Conservation (phyloP, 129 eudicot species). For the Lonicera japonica region DNA sequence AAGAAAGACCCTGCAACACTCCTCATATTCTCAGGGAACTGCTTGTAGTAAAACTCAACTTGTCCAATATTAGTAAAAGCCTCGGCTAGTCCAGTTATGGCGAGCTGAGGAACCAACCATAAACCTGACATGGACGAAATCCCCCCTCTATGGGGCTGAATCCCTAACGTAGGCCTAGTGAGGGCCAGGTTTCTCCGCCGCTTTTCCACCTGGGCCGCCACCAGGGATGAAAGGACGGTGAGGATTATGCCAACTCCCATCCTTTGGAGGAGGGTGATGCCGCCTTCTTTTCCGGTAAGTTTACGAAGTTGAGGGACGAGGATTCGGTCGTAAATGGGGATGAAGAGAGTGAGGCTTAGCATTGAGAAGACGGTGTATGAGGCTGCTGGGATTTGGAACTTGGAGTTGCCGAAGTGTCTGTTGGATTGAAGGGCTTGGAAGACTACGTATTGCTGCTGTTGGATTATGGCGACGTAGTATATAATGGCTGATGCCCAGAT, state of each 20-base stretch:
- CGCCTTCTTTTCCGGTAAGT: constrained; percentile 52
- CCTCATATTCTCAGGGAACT: constrained; percentile 87
- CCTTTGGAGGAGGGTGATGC: constrained; percentile 68
- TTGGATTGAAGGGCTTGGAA: constrained; percentile 83
- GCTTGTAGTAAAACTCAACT: constrained; percentile 72
- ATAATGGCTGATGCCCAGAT: constrained; percentile 58
- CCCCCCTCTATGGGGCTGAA: constrained; percentile 23
- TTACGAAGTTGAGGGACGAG: constrained; percentile 48
- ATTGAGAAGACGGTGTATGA: constrained; percentile 57
- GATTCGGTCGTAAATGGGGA: constrained; percentile 63
- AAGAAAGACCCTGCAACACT: constrained; percentile 65
- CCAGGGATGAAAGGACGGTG: constrained; percentile 30
- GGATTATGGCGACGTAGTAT: constrained; percentile 48
- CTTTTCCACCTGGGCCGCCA: constrained; percentile 46
- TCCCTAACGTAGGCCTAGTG: constrained; percentile 24
- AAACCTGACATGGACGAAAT: constrained; percentile 64
- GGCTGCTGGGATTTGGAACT: constrained; percentile 70
- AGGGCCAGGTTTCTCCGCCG: constrained; percentile 42
- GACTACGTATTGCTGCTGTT: constrained; percentile 59
- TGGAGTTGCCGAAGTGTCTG: constrained; percentile 35
- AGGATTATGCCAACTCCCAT: constrained; percentile 60
- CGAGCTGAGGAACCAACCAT: constrained; percentile 70
- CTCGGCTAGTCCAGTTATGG: constrained; percentile 56
- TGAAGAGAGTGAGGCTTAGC: constrained; percentile 43
- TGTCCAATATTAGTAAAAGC: constrained; percentile 57